Base-by-base conservation (phyloP, 164 flowering plant species). In the Cinnamomum chago region DNA sequence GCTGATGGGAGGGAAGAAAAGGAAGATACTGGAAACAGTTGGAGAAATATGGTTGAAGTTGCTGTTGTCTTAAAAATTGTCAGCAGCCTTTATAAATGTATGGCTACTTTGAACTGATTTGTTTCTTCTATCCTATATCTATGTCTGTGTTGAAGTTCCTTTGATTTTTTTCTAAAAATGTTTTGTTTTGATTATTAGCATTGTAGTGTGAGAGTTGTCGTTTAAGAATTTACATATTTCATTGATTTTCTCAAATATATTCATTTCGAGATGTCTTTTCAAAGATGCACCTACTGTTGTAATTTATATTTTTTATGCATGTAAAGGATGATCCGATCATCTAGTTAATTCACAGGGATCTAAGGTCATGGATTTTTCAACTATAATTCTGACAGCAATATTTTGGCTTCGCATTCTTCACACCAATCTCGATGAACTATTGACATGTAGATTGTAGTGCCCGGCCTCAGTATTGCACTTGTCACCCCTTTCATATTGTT, bases 41-140 rank as follows among this genome's bases (percentile, higher is more conserved):
- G 2, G 11, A 82, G 64, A 72, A 86, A 85, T 72, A 67, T 80
- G 77, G 79, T 79, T 58, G 88, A 86, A 76, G 87, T 78, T 0
- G 84, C 80, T 64, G 79, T 81, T 24, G 79, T 83, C 18, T 51
- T 70, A 3, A 35, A 71, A 55, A 72, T 83, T 3, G 74, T 86
- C 11, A 50, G 58, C 23, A 75, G 58, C 18, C 84, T 86, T 15
- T 80, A n/a, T 60, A 70, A 70, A 85, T 86, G 89, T 83, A 80
- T 58, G 22, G 20, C 22, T 71, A 15, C 33, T 18, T 65, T 51
- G 15, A 23, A 40, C 68, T 55, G 51, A 40, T 27, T 30, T 52
- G 18, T 52, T 52, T 52, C 58, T 52, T 52, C 58, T 40, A 40
- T 40, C 47, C 47, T 9, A 40, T 15, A 55, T 15, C 60, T 18